A percentile compares a stretch with the other conserved stretches of the same genome.
These are phyloP conservation scores for Pseudogymnoascus sp. DNA, from an alignment of 2,329 filamentous ascomycete genomes.

Conservation along the genomic window DNA sequence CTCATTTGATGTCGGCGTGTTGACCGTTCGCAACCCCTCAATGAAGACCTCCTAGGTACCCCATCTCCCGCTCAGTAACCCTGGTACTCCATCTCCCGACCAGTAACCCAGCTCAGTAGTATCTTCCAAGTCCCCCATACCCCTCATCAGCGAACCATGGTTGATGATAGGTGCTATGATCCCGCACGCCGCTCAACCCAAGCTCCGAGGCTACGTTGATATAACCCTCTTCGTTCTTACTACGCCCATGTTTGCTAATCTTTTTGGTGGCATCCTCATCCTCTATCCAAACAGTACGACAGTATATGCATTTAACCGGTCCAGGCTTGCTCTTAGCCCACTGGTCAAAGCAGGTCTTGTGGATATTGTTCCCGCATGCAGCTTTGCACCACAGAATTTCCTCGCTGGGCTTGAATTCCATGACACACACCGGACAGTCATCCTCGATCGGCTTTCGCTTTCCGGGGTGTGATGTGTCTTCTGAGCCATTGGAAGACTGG, in stretches of 20 bases:
- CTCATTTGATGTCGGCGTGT: background rate
- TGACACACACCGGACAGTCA: conserved; percentile 57
- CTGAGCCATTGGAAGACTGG: conserved; percentile 29
- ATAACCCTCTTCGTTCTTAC: conserved; percentile 46
- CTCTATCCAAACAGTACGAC: conserved; percentile 48
- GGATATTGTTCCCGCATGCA: conserved; percentile 50
- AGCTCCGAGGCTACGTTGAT: conserved; percentile 54
- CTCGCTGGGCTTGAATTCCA: conserved; percentile 41
- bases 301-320: conserved; percentile 53
- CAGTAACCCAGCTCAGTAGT: background rate
- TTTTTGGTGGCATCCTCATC: conserved; percentile 34
- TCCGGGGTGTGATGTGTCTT: conserved; percentile 32
- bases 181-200: conserved; percentile 48
- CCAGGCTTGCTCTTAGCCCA: conserved; percentile 44
- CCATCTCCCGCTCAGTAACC: background rate
- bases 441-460: conserved; percentile 53
- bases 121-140: background rate
- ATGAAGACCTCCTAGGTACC: background rate
- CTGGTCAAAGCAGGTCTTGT: conserved; percentile 46
- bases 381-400: conserved; percentile 51
- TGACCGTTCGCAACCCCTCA: background rate
- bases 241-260: conserved; percentile 35
- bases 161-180: conserved; percentile 31
- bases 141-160: conserved; percentile 16
- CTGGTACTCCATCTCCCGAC: background rate